Evolutionary conservation across 2,329 filamentous ascomycete genomes (phyloP), one percentile per base, ranked within the genome.

Genomic region (Xylaria arbuscula): DNA sequence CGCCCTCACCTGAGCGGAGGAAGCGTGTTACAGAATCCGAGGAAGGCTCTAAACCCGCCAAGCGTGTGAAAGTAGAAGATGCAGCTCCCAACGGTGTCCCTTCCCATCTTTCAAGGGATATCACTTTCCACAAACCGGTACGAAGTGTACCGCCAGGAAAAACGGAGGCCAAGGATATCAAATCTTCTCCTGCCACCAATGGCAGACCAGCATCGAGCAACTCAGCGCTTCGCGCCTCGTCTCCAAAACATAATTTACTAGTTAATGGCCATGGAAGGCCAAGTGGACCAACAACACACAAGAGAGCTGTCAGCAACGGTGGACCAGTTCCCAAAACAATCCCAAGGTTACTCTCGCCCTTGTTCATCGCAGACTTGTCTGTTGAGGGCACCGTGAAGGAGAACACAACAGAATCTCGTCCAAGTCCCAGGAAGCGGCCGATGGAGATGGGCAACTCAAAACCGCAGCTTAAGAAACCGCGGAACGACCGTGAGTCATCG

Each of bases 341-440:
- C 7, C 87, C 87, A 9, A 84, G 83, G 2, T 73, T 89, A 36
- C 74, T 89, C 15, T 89, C 87, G 0, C 87, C 87, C 42, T 79
- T 87, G 24, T n/a, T 67, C 22, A 63, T 71, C 28, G 60, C 53
- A 11, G 81, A 75, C 32, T 71, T 80, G 45, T 80, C 85, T 32
- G 83, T 81, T 22, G 73, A 81, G 50, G 72, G 67, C 48, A 62
- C 42, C 13, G 22, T 65, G 7, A 73, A 78, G 17, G 77, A 78
- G 65, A 73, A 72, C 38, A 60, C 11, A 1, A 45, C 51, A 19
- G 69, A 70, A 59, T 24, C 74, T 32, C 65, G 75, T 58, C 75
- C 73, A 70, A 77, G 72, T 75, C 74, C 69, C 73, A 77, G 74
- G 71, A 83, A 79, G 75, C 81, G 76, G 69, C 77, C 73, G 48